Evolutionary conservation across 106 monocot genomes (phyloP).

Genomic region (Ottelia alismoides): DNA sequence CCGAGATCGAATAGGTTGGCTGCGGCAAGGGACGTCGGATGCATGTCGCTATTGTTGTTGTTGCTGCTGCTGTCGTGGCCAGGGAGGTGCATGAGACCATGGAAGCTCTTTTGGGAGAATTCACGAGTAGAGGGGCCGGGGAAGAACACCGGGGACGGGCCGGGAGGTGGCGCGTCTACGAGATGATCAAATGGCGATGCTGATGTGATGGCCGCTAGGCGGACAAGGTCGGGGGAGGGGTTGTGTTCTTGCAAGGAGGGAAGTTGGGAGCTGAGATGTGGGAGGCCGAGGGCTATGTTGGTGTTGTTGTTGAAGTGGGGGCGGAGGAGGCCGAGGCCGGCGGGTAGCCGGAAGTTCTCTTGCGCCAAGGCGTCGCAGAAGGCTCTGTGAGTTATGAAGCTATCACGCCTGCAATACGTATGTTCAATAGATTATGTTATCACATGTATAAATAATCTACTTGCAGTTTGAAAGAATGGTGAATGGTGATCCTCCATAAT

Average conservation of each 20-base stretch:
- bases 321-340: too few relatives aligned
- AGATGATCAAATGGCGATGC: slow-evolving; percentile 18
- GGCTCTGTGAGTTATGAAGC: too few relatives aligned
- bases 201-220: too few relatives aligned
- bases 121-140: too few relatives aligned
- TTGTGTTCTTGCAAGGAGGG: slow-evolving; percentile 10
- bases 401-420: too few relatives aligned
- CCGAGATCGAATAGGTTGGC: slow-evolving; percentile 9
- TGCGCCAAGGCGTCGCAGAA: too few relatives aligned
- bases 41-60: too few relatives aligned
- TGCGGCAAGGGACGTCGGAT: slow-evolving; percentile 2
- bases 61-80: slow-evolving; percentile 3
- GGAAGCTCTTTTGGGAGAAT: slow-evolving; percentile 1
- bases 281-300: slow-evolving; percentile 9
- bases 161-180: slow-evolving; percentile 1
- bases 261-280: slow-evolving; percentile 8
- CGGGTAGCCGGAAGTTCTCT: too few relatives aligned
- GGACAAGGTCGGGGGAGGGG: slow-evolving; percentile 5
- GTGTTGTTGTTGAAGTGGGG: not conserved
- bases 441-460: too few relatives aligned
- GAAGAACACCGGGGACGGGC: too few relatives aligned
- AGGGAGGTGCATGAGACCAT: slow-evolving; percentile 14
- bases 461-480: too few relatives aligned
- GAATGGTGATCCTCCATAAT: too few relatives aligned
- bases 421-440: slow-evolving; percentile 6